A percentile compares a stretch with the other conserved stretches of the same genome.
Evolutionary conservation across 2,329 filamentous ascomycete genomes (phyloP).

Genomic region (Alternaria sp.): DNA sequence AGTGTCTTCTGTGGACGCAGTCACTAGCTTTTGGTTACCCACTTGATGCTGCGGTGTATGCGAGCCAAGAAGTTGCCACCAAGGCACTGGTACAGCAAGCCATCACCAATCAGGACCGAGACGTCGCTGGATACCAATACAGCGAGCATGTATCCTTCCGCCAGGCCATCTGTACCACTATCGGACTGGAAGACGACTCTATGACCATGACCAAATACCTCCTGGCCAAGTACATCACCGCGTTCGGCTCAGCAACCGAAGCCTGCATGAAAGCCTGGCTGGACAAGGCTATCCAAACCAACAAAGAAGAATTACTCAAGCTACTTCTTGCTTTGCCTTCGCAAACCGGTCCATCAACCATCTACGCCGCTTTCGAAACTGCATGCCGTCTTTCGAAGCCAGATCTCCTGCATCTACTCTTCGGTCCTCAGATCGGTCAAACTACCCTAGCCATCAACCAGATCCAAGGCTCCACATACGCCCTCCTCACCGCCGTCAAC

Average conservation of each 20-base stretch:
- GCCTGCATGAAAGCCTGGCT: neutral
- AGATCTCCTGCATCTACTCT: neutral
- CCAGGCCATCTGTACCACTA: neutral
- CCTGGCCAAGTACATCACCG: neutral
- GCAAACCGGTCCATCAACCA: neutral
- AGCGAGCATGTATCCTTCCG: neutral
- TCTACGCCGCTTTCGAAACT: neutral
- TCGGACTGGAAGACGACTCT: neutral
- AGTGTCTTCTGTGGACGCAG: neutral
- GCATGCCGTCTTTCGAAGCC: neutral
- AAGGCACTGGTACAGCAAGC: neutral
- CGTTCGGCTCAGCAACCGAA: neutral
- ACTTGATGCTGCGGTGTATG: neutral
- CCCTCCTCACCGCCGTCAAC: neutral
- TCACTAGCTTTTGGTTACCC: neutral
- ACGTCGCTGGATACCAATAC: neutral
- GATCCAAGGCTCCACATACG: neutral
- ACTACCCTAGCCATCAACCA: neutral
- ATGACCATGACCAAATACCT: neutral
- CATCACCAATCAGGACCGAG: neutral
- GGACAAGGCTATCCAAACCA: neutral
- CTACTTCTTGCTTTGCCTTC: fast-evolving
- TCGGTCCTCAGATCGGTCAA: neutral
- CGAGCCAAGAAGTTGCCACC: neutral
- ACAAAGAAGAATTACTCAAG: neutral